Percentiles rank a stretch among this genome's conserved stretches.
phyloP scores from a whole-genome alignment of 495 filamentous ascomycete genomes.

The Tirmania nivea region DNA sequence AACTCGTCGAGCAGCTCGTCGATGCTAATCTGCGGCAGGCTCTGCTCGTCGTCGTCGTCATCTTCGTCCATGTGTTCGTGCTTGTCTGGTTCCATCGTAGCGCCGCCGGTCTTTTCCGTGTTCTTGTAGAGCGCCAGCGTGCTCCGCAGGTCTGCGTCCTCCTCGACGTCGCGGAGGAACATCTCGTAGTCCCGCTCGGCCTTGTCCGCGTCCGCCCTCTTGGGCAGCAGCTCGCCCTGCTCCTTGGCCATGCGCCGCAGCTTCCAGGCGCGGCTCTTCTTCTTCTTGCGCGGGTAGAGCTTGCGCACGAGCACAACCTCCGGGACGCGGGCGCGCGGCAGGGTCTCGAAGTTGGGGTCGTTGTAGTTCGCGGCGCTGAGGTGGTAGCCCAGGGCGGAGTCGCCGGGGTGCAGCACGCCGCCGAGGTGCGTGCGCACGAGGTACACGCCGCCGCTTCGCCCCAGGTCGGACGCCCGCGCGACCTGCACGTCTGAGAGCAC shows the following conservation, averaged over 20 bases:
- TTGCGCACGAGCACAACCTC: slow-evolving; percentile 96
- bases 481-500: slow-evolving; percentile 68
- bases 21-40: slow-evolving; percentile 52
- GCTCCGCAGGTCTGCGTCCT: slow-evolving; percentile 67
- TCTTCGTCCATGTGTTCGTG: slow-evolving; percentile 23
- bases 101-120: slow-evolving; percentile 22
- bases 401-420: slow-evolving; percentile 63
- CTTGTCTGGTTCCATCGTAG: slow-evolving; percentile 22
- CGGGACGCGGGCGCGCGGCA: slow-evolving; percentile 59
- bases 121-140: slow-evolving; percentile 74
- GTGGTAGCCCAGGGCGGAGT: slow-evolving; percentile 81
- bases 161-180: slow-evolving; percentile 92
- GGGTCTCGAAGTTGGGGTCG: slow-evolving; percentile 55
- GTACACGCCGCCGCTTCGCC: slow-evolving; percentile 64
- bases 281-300: slow-evolving; percentile 65
- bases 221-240: slow-evolving; percentile 55
- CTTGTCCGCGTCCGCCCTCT: slow-evolving; percentile 59
- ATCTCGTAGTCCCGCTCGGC: slow-evolving; percentile 85
- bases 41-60: slow-evolving; percentile 33
- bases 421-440: slow-evolving; percentile 81
- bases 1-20: slow-evolving; percentile 78
- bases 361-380: slow-evolving; percentile 80
- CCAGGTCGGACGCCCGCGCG: slow-evolving; percentile 72
- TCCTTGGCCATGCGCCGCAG: slow-evolving; percentile 83
- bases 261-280: slow-evolving; percentile 67